Evolutionary conservation across 73 alveolate species (phyloP).

Genomic region (Breviolum minutum): DNA sequence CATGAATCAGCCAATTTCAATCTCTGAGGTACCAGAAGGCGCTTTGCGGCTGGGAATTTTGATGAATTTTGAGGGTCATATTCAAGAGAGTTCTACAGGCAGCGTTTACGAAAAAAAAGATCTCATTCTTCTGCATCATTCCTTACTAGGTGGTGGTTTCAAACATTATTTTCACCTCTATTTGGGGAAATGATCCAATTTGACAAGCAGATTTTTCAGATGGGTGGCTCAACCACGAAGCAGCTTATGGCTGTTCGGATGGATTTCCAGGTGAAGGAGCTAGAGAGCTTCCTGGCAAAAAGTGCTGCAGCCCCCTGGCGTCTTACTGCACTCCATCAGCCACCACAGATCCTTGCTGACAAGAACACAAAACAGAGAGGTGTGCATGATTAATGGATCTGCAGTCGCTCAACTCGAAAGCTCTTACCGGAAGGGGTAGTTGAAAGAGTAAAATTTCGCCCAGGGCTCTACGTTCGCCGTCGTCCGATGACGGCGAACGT

Average conservation of each 20-base stretch:
- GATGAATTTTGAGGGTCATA: neutral
- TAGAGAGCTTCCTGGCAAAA: slow-evolving; percentile 40
- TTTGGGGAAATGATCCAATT: too few relatives aligned
- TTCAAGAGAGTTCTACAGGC: neutral
- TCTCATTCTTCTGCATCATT: neutral
- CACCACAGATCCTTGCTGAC: neutral
- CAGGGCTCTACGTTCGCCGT: too few relatives aligned
- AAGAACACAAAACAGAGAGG: neutral
- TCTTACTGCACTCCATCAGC: slow-evolving; percentile 81
- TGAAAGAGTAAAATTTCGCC: too few relatives aligned
- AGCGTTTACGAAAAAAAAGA: neutral
- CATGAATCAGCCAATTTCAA: too few relatives aligned
- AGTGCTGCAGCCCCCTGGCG: slow-evolving; percentile 93
- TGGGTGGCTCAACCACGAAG: too few relatives aligned
- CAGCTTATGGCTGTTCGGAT: neutral
- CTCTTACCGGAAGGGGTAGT: too few relatives aligned
- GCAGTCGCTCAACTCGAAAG: neutral
- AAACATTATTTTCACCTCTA: too few relatives aligned
- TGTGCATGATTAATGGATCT: too few relatives aligned
- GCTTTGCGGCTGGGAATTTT: neutral
- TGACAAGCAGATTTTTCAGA: too few relatives aligned
- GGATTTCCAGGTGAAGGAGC: slow-evolving; percentile 1
- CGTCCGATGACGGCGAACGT: too few relatives aligned
- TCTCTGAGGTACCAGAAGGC: slow-evolving; percentile 64
- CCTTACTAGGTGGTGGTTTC: too few relatives aligned